Percentiles rank a stretch among this genome's conserved stretches.
Evolutionary conservation across 1,284 basidiomycete species (phyloP).

Genomic region (Puccinia triticina): DNA sequence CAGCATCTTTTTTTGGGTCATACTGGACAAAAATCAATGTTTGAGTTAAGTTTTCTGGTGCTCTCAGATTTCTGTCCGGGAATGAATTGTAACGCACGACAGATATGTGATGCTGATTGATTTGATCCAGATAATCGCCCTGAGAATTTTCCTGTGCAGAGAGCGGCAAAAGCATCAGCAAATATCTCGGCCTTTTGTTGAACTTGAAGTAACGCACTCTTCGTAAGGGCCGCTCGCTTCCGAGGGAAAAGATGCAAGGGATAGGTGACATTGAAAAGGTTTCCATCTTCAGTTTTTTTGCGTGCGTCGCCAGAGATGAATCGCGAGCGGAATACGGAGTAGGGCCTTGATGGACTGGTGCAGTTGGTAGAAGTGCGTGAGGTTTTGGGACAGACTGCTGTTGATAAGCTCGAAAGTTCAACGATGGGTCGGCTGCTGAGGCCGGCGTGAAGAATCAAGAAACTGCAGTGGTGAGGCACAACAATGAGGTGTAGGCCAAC

Average conservation of each 20-base stretch:
- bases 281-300: not conserved
- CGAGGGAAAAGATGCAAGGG: slow-evolving; percentile 7
- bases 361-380: not conserved
- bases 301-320: not conserved
- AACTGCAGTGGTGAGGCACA: not conserved
- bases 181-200: not conserved
- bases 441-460: not conserved
- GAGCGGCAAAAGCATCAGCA: not conserved
- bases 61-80: not conserved
- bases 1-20: not conserved
- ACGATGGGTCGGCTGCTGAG: not conserved
- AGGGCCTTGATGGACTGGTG: not conserved
- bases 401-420: not conserved
- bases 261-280: slow-evolving; percentile 13
- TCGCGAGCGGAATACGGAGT: not conserved
- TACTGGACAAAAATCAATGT: not conserved
- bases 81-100: not conserved
- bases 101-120: not conserved
- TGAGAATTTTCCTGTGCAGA: not conserved
- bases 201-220: not conserved
- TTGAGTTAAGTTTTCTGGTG: not conserved
- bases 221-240: not conserved
- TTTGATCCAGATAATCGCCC: not conserved
- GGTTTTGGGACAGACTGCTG: not conserved
- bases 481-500: too few species aligned